Evolutionary conservation across 2,329 filamentous ascomycete genomes (phyloP), one percentile per base, ranked within the genome.

Genomic region (Epichloe typhina): DNA sequence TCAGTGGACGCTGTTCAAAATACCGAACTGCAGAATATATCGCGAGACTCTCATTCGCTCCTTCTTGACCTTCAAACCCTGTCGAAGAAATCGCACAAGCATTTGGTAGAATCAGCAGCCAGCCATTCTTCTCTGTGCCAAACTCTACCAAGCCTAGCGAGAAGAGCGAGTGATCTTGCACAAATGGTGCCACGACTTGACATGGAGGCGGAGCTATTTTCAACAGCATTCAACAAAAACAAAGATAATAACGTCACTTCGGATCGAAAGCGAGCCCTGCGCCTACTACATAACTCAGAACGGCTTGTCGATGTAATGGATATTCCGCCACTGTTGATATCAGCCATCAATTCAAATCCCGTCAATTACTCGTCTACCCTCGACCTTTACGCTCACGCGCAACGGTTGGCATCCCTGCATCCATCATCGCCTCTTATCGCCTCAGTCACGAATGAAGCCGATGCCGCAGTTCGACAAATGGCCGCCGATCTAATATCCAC

Each of bases 371-470:
- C 89, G 2, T 87, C 88, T 0, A 90, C 90, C 0, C 74, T 98
- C 36, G 93, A 98, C 65, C 75, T 98, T 2, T 86, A 95, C 62
- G 84, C 87, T n/a, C 93, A 97, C 64, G 93, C 96, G 62, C 87
- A 88, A 58, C 81, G 93, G 7, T 74, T 98, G 5, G 82, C 89
- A 54, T 80, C 82, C 0, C 72, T 97, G 31, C 95, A 96, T 63
- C 86, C 90, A 0, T 74, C 83, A 49, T 95, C 89, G 0, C 72
- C 78, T 0, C 72, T 97, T 42, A 77, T 97, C 26, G 74, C 74
- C 17, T 83, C 84, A 23, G 83, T 97, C 19, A 75, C 82, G 9
- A 64, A 69, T 2, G 88, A 96, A 64, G 87, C 91, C 9, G 88
- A 95, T 59, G 81, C 82, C 49, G 87, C 88, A 38, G 95, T 97